Evolutionary conservation across 2,329 filamentous ascomycete genomes (phyloP).

Genomic region (Onygenales sp.): DNA sequence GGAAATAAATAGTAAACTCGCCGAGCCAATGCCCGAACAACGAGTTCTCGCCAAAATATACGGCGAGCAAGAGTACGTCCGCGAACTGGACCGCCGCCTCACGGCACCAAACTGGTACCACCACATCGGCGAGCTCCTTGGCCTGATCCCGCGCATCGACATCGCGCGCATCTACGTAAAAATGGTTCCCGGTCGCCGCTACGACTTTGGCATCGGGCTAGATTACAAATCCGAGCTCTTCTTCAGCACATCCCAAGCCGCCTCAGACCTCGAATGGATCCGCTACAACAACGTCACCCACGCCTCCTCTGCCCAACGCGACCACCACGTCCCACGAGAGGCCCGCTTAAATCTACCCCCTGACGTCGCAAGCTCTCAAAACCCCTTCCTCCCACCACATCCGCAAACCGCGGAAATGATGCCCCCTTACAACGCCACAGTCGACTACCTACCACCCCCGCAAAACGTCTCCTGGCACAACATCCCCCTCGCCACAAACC

Average conservation of each 20-base stretch:
- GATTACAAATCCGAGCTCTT: constrained; percentile 45
- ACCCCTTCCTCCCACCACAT: constrained; percentile 26
- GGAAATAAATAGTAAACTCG: constrained; percentile 24
- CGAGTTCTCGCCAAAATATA: constrained; percentile 44
- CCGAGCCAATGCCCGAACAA: constrained; percentile 30
- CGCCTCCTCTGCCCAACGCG: constrained; percentile 25
- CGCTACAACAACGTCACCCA: constrained; percentile 28
- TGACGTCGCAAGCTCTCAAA: constrained; percentile 23
- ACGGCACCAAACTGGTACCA: constrained; percentile 26
- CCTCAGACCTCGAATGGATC: constrained; percentile 33
- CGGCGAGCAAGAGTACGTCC: constrained; percentile 43
- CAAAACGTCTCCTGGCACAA: constrained; percentile 32
- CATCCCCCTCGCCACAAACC: constrained; percentile 39
- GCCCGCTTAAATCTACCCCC: constrained; percentile 28
- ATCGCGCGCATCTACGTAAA: constrained; percentile 25
- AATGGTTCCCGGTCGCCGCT: constrained; percentile 27
- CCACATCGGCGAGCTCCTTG: constrained; percentile 28
- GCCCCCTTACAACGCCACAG: constrained; percentile 25
- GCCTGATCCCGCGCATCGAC: constrained; percentile 29
- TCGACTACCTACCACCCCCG: constrained; percentile 36
- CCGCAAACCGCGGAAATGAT: constrained; percentile 11
- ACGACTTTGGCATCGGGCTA: constrained; percentile 44
- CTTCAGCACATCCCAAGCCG: constrained; percentile 33
- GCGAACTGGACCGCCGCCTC: constrained; percentile 32
- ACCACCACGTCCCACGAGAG: constrained; percentile 28